phyloP scores from a whole-genome alignment of 106 monocot genomes.

The Posidonia australis region DNA sequence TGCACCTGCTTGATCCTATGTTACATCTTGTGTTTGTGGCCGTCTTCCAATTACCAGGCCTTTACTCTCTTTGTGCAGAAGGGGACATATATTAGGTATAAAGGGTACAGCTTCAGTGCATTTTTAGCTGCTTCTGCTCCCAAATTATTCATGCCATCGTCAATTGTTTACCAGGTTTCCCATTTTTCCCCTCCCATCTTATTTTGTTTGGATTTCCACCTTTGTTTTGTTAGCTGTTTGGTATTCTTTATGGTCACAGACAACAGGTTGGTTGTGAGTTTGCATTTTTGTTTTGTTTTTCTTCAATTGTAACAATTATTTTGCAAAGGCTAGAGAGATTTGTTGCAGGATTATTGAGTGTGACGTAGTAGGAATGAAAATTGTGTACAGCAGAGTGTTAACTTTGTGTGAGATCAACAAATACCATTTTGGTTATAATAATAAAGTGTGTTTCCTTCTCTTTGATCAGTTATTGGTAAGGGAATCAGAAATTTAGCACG shows the following conservation, averaged over 20 bases:
- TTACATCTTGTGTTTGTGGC: neutral
- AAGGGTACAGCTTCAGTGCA: slow-evolving; percentile 17
- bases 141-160: neutral
- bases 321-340: neutral
- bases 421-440: neutral
- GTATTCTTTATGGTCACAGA: slow-evolving; percentile 21
- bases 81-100: slow-evolving; percentile 1
- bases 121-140: slow-evolving; percentile 34
- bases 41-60: neutral
- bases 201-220: neutral
- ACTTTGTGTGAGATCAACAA: neutral
- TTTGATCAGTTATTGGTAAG: too few species aligned
- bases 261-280: slow-evolving; percentile 13
- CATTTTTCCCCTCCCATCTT: neutral
- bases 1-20: neutral
- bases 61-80: neutral
- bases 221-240: slow-evolving; percentile 13
- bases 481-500: too few species aligned
- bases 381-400: slow-evolving; percentile 14
- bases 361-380: neutral
- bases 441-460: too few species aligned
- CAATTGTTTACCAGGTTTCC: slow-evolving; percentile 10
- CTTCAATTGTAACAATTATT: neutral
- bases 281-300: slow-evolving; percentile 22
- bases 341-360: slow-evolving; percentile 5